A percentile compares a stretch with the other conserved stretches of the same genome.
Conservation (phyloP, 2,329 filamentous ascomycete genomes). For the Xylaria arbuscula region DNA sequence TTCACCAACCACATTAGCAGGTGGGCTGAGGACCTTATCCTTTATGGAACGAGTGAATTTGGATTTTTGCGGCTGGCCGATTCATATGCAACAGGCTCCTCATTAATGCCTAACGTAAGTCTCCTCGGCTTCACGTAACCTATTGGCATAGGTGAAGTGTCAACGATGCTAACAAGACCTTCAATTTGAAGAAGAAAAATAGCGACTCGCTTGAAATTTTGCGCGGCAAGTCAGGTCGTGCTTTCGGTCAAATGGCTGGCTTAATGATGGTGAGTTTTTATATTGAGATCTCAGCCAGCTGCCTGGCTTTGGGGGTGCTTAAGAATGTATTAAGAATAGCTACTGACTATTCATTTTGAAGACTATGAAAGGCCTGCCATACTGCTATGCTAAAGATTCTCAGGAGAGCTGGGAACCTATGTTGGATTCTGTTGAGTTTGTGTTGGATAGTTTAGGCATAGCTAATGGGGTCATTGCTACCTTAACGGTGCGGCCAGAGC, state of each 20-base stretch:
- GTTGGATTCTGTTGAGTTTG: constrained; percentile 83
- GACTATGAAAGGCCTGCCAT: constrained; percentile 71
- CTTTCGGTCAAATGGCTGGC: constrained; percentile 77
- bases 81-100: no score
- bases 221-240: constrained; percentile 79
- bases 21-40: constrained; percentile 87
- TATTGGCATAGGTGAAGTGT: no score
- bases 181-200: constrained; percentile 93
- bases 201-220: constrained; percentile 69
- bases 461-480: constrained; percentile 83
- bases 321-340: constrained; percentile 45
- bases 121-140: no score
- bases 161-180: no score
- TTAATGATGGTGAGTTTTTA: constrained; percentile 65
- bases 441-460: constrained; percentile 83
- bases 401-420: constrained; percentile 88
- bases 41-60: no score
- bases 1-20: constrained; percentile 83
- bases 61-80: no score
- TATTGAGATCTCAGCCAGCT: constrained; percentile 41
- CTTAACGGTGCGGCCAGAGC: constrained; percentile 73
- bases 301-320: constrained; percentile 38
- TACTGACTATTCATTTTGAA: constrained; percentile 43
- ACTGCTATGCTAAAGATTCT: constrained; percentile 83
- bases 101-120: constrained; percentile 29